These are phyloP conservation scores for Actinidia polygama DNA, from an alignment of 179 eudicot genomes.

Conservation along the genomic window DNA sequence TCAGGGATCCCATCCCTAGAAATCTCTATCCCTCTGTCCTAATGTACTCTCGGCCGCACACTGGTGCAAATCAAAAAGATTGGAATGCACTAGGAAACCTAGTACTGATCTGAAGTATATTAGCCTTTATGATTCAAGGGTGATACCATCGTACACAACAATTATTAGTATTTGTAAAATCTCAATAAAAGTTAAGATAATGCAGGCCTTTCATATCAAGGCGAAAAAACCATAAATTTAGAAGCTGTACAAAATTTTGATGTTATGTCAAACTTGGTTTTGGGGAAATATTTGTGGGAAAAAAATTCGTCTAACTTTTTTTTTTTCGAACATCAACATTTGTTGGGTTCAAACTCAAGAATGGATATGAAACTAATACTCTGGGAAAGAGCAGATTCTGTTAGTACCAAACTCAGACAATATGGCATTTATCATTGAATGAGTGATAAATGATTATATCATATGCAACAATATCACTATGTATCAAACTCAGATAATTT, in stretches of 20 bases:
- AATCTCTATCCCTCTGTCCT: no score
- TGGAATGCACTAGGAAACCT: no score
- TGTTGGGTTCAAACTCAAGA: neutral
- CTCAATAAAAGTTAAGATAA: no score
- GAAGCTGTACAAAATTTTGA: neutral
- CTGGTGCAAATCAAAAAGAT: no score
- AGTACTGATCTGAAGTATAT: no score
- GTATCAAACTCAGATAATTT: neutral
- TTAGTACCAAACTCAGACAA: no score
- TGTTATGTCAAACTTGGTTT: neutral
- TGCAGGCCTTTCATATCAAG: no score
- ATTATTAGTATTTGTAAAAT: no score
- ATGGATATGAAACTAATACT: neutral
- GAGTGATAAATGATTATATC: neutral
- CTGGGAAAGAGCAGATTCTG: neutral
- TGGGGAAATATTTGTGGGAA: neutral
- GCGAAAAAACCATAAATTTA: no score
- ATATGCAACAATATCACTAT: neutral
- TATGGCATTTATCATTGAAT: neutral
- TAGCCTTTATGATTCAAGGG: slow-evolving; percentile 38
- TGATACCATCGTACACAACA: no score
- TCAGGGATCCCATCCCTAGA: no score
- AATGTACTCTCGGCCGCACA: no score
- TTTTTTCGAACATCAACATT: neutral
- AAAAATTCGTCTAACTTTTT: neutral